Conservation (phyloP, 306 rosid genomes). For the Prunus mira region DNA sequence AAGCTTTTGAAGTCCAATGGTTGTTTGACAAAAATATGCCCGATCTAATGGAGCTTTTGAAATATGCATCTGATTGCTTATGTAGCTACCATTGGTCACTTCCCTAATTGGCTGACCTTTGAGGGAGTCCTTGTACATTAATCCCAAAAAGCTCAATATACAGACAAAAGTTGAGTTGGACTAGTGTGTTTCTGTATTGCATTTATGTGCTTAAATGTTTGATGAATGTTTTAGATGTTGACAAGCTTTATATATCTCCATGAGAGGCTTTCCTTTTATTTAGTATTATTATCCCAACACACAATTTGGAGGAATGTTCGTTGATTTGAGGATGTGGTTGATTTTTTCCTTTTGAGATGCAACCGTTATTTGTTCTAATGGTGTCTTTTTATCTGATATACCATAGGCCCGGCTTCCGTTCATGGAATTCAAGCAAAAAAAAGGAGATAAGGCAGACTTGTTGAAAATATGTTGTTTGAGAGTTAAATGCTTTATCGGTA, state of each 20-base stretch:
- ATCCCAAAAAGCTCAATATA: too few relatives aligned
- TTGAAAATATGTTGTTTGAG: conserved; percentile 50
- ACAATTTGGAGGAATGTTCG: not conserved
- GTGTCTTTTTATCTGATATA: not conserved
- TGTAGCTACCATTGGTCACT: not conserved
- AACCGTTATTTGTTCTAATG: not conserved
- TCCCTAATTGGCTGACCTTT: not conserved
- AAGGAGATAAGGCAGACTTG: conserved; percentile 32
- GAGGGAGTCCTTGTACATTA: not conserved
- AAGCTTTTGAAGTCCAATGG: not conserved
- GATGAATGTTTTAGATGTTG: not conserved
- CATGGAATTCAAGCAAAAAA: conserved; percentile 49
- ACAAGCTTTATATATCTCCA: not conserved
- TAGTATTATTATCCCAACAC: not conserved
- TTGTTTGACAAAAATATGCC: not conserved
- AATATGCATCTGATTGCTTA: not conserved
- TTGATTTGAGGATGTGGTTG: not conserved
- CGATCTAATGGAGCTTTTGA: not conserved
- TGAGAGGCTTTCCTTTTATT: not conserved
- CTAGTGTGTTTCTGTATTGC: not conserved
- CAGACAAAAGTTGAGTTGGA: not conserved
- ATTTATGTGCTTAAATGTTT: not conserved
- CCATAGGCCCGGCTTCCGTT: conserved; percentile 55
- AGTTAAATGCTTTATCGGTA: conserved; percentile 73
- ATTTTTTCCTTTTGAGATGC: not conserved